Evolutionary conservation across 129 eudicot genomes (phyloP), one percentile per base, ranked within the genome.

Genomic region (Helianthus annuus): DNA sequence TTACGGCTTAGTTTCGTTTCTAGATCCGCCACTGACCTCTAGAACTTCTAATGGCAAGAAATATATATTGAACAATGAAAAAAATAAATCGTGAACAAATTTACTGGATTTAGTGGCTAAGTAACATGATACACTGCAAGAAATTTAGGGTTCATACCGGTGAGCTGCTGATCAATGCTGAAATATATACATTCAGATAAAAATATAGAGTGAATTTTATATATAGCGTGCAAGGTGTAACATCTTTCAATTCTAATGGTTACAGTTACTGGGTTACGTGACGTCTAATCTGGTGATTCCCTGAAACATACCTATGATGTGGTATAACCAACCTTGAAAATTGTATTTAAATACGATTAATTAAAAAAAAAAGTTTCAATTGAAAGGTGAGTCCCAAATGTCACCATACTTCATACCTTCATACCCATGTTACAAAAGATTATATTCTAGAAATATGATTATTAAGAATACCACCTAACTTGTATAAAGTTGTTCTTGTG

Each of bases 291-390:
- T 59, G 11, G 17, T 29, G 40, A 59, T 29, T 59, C 40, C 65
- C 17, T 27, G 10, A 27, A 27, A 19, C 36, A 13, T 29, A 58
- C 64, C n/a, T 24, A 58, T 58, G 64, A 58, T 58, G 64, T 58
- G 64, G 39, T 58, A 58, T 58, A 58, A 58, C 64, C 39, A 58
- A 27, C 64, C 38, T 16, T 55, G 24, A 3, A 53, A 15, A 55
- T 55, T 55, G 36, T 55, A 27, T 55, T 55, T 32, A 55, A 55
- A 55, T 55, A 19, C 7, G 6, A 39, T 39, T 1, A 4, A 39
- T 39, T 39, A 7, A 39, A 39, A 39, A 39, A 39, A 0, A 39
- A 39, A 0, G 3, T 39, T 39, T 5, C 7, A 39, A 4, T 39
- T 9, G 45, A 5, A 5, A 39, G 45, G 8, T 5, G 45, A 39